Evolutionary conservation across 768 basidiomycete species (phyloP), one percentile per base, ranked within the genome.

Genomic region (Sistotremastrum suecicum): DNA sequence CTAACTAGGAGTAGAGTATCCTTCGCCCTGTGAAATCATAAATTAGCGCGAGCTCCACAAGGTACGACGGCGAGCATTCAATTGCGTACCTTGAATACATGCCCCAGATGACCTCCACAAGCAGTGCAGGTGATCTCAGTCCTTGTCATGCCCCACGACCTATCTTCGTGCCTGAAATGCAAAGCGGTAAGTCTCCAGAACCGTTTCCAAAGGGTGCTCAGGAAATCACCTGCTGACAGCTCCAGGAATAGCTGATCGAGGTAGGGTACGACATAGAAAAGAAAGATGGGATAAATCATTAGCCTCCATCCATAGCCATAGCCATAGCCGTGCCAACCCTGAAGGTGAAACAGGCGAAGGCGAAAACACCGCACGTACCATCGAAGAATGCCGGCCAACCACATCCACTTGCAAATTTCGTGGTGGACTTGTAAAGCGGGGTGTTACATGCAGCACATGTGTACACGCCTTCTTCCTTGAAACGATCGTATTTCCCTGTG

Each of bases 381-480:
- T 94, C 91, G 58, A 83, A 97, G 72, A 95, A 97, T 1, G 91
- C 88, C n/a, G 92, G 91, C 91, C 91, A 97, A 28, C 91, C 91
- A 56, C 88, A 94, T 5, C 89, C 88, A 48, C 86, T 90, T 54
- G 83, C 72, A 63, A 94, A 95, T 64, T 95, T 95, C 52, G 88
- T 90, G 30, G 68, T 69, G 56, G 83, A 86, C 69, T 80, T 86
- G 68, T 94, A 95, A 42, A 95, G 64, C 1, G 89, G 81, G 2
- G 86, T 77, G 34, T 69, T 70, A 60, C 90, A 94, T 5, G 74
- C 91, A 6, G 77, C 81, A 56, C 90, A 92, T 39, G 63, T 54
- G 58, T 91, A 94, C 1, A 80, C 69, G 6, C 91, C 91, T 31
- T 72, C 56, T 3, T 66, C 74, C 28, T 60, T 60, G 61, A 75